These are phyloP conservation scores for Limnanthes douglasii DNA, from an alignment of 345 rosid genomes.

Conservation along the genomic window DNA sequence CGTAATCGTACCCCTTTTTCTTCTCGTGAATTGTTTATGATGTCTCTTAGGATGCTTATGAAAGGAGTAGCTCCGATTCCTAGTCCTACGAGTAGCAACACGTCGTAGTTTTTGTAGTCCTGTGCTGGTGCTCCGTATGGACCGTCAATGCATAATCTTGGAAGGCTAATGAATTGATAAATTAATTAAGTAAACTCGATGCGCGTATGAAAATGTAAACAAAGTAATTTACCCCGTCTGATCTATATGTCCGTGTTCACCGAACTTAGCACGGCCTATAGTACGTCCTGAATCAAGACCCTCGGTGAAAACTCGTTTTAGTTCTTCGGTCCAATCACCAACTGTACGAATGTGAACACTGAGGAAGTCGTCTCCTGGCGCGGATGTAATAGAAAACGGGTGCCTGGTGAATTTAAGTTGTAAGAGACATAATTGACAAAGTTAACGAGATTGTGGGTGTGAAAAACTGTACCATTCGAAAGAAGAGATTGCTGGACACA, in stretches of 20 bases:
- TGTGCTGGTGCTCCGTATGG: constrained; percentile 99
- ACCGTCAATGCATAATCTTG: constrained; percentile 62
- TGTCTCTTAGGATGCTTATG: constrained; percentile 84
- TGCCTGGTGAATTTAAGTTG: constrained; percentile 38
- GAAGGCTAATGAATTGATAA: constrained; percentile 30
- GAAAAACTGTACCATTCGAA: constrained; percentile 99
- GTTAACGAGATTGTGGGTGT: neutral
- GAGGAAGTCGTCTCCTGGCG: constrained; percentile 73
- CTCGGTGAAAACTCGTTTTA: constrained; percentile 50
- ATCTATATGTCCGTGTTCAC: constrained; percentile 22
- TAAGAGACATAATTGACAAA: constrained; percentile 4
- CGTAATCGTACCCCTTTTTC: constrained; percentile 44
- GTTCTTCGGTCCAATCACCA: constrained; percentile 91
- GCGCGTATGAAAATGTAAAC: constrained; percentile 5
- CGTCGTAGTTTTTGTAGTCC: constrained; percentile 80
- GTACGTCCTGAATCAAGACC: constrained; percentile 32
- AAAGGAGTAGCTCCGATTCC: constrained; percentile 99
- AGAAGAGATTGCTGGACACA: constrained; percentile 67
- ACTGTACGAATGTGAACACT: constrained; percentile 85
- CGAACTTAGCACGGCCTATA: constrained; percentile 48
- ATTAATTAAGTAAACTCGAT: no score
- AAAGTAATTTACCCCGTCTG: constrained; percentile 27
- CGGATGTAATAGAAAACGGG: constrained; percentile 90
- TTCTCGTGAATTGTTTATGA: constrained; percentile 63
- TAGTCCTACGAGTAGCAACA: constrained; percentile 83